These are phyloP conservation scores for Hymenoscyphus occultus DNA, from an alignment of 2,329 filamentous ascomycete species.

Conservation along the genomic window DNA sequence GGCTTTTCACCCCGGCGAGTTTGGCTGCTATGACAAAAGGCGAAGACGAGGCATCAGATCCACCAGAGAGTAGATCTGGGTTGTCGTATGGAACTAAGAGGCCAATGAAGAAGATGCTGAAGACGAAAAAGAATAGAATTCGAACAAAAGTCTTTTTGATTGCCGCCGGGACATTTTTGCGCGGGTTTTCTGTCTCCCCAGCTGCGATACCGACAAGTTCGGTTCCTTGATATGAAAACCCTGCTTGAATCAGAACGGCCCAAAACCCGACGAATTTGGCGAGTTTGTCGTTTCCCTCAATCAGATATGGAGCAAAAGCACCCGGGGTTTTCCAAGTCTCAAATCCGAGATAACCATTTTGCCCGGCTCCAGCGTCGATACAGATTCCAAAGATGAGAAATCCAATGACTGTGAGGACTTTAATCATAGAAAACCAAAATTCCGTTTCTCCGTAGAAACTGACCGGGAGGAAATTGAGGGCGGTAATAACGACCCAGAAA, in stretches of 20 bases:
- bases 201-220: slow-evolving; percentile 78
- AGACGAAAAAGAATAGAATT: slow-evolving; percentile 66
- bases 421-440: slow-evolving; percentile 75
- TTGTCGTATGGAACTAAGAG: slow-evolving; percentile 66
- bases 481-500: slow-evolving; percentile 69
- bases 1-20: slow-evolving; percentile 59
- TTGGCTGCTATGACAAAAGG: slow-evolving; percentile 61
- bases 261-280: slow-evolving; percentile 69
- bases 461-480: slow-evolving; percentile 68
- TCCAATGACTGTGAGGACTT: slow-evolving; percentile 70
- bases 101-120: slow-evolving; percentile 67
- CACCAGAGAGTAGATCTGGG: slow-evolving; percentile 47
- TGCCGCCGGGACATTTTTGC: slow-evolving; percentile 67
- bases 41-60: slow-evolving; percentile 56
- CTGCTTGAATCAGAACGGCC: slow-evolving; percentile 64
- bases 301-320: slow-evolving; percentile 61
- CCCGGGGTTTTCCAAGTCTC: slow-evolving; percentile 67
- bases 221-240: slow-evolving; percentile 69
- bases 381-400: slow-evolving; percentile 76
- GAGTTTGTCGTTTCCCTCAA: slow-evolving; percentile 44
- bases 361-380: slow-evolving; percentile 67
- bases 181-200: slow-evolving; percentile 70
- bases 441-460: slow-evolving; percentile 74
- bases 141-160: slow-evolving; percentile 75
- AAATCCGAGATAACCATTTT: slow-evolving; percentile 72